A percentile compares a stretch with the other conserved stretches of the same genome.
Evolutionary conservation across 2,329 filamentous ascomycete species (phyloP).

Genomic region (Phialocephala sp.): DNA sequence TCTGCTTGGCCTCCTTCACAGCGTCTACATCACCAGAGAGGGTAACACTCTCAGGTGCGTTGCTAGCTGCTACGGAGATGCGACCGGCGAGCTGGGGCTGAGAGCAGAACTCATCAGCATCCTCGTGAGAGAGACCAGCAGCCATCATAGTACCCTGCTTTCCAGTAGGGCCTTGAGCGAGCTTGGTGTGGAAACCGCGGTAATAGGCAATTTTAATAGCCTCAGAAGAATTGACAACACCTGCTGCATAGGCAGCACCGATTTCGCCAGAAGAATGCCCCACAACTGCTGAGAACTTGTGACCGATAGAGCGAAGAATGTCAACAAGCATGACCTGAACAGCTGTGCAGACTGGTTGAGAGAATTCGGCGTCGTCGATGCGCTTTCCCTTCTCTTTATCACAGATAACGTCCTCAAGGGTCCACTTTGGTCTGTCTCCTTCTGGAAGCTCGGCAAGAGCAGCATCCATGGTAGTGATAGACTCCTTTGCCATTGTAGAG

Average conservation of each 20-base stretch:
- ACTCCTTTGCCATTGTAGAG: conserved; percentile 22
- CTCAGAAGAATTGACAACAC: conserved; percentile 41
- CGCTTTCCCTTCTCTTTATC: conserved; percentile 26
- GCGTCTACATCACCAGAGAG: conserved; percentile 39
- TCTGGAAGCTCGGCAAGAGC: conserved; percentile 36
- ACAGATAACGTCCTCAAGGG: conserved; percentile 31
- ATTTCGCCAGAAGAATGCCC: conserved; percentile 57
- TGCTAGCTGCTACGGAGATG: conserved; percentile 43
- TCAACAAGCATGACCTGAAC: conserved; percentile 53
- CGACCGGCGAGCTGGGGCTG: conserved; percentile 26
- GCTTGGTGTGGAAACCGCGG: conserved; percentile 43
- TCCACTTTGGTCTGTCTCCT: conserved; percentile 27
- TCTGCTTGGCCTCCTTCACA: conserved; percentile 25
- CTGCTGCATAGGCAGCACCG: conserved; percentile 52
- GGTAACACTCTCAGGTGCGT: conserved; percentile 38
- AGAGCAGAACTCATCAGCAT: conserved; percentile 25
- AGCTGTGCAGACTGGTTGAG: conserved; percentile 52
- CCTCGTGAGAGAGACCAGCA: conserved; percentile 43
- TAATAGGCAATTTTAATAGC: conserved; percentile 54
- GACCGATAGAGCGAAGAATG: conserved; percentile 49
- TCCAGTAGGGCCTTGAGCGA: conserved; percentile 17
- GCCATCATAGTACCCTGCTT: conserved; percentile 55
- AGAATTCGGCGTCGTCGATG: conserved; percentile 36
- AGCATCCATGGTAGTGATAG: conserved; percentile 35
- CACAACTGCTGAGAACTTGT: conserved; percentile 47